These are phyloP conservation scores for Globisporangium viniferum DNA, from an alignment of 352 stramenopile genomes.

Conservation along the genomic window DNA sequence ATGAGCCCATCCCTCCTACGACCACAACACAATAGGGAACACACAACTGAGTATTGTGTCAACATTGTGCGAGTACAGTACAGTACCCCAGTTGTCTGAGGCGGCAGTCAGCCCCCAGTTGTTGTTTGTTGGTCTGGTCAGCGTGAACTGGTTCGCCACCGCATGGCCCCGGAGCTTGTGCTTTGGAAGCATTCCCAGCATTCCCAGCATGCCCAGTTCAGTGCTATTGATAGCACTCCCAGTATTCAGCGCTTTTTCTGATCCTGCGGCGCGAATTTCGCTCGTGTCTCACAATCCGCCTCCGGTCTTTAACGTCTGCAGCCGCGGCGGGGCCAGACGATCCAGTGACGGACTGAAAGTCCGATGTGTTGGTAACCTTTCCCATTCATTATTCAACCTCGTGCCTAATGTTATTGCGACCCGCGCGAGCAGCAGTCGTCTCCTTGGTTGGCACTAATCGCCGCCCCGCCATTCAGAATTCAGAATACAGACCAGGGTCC, in stretches of 20 bases:
- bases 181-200: no score
- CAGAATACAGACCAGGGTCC: no score
- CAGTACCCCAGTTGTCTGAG: no score
- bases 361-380: not conserved
- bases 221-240: no score
- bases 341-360: not conserved
- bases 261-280: not conserved
- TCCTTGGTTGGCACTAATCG: not conserved
- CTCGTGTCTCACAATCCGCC: not conserved
- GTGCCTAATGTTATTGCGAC: not conserved
- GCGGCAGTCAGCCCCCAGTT: no score
- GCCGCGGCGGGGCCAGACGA: not conserved
- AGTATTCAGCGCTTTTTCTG: no score
- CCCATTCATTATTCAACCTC: not conserved
- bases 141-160: no score
- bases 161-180: no score
- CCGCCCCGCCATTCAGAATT: not conserved
- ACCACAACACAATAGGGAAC: not conserved
- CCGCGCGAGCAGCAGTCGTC: not conserved
- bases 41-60: not conserved
- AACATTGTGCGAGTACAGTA: not conserved
- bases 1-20: no score
- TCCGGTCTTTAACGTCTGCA: not conserved
- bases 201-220: no score
- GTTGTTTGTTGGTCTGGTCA: no score